Evolutionary conservation across 345 rosid genomes (phyloP), one percentile per base, ranked within the genome.

Genomic region (Kandelia obovata): DNA sequence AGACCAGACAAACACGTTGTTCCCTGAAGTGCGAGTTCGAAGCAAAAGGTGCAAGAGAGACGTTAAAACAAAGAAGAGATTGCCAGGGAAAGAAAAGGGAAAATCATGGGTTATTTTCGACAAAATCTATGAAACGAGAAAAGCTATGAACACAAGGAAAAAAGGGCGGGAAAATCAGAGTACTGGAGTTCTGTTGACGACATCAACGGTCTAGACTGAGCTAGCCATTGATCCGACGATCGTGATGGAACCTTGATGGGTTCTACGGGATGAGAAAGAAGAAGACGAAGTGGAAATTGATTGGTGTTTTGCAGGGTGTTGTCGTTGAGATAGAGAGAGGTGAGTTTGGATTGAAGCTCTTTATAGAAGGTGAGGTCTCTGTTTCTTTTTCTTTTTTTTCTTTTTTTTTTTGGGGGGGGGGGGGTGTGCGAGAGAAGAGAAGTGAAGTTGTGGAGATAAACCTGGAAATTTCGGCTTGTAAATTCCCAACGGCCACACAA

Each of bases 181-280:
- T 81, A 82, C 84, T 72, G 75, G 70, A 21, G 21, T 21, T 21
- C 21, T 21, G 21, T 21, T 21, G 21, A 21, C 21, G 21, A 21
- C 21, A 21, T n/a, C 80, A 15, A 85, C 65, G 75, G 86, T 63
- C 17, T 76, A 80, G 47, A 85, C 69, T 43, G 80, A 65, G 37
- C 82, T 28, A 28, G 3, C 32, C 83, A 80, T 82, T 34, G 85
- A 71, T 65, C 73, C 32, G 35, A 75, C 31, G 74, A 61, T 25
- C 1, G 60, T 19, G 75, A 73, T 37, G 2, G 10, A 56, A 7
- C 26, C 11, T 53, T 53, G 26, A 20, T 9, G 46, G 52, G 16
- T 3, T 26, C n/a, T 19, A 43, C 49, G 58, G 46, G 51, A 65
- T 77, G 76, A 71, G 21, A 49, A 34, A 53, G 43, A 68, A 82